These are phyloP conservation scores for Leccinum subgranulosum DNA, from an alignment of 768 basidiomycete genomes.

Conservation along the genomic window DNA sequence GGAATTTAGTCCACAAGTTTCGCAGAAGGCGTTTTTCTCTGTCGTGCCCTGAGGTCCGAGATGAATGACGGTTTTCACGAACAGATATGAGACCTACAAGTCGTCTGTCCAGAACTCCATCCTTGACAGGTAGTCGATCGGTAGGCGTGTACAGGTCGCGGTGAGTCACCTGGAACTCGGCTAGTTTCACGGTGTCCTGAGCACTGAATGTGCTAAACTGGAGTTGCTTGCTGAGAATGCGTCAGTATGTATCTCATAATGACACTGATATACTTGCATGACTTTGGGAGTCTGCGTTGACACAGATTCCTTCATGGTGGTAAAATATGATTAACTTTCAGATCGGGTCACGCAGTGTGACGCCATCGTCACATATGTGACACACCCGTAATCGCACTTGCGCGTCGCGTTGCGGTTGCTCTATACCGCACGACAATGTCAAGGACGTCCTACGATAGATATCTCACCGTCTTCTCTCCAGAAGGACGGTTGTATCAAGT, in stretches of 20 bases:
- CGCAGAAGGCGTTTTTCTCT: constrained; percentile 88
- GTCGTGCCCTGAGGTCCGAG: constrained; percentile 72
- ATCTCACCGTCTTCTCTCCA: constrained; percentile 95
- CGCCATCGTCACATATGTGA: constrained; percentile 24
- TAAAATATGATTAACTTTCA: not conserved
- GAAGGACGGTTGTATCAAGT: constrained; percentile 99
- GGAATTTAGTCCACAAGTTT: constrained; percentile 89
- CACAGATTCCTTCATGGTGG: constrained; percentile 72
- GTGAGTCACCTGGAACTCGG: constrained; percentile 95
- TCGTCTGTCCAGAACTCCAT: constrained; percentile 91
- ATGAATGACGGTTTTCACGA: not conserved
- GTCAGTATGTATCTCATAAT: constrained; percentile 1
- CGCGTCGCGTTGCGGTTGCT: constrained; percentile 52
- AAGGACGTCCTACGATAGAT: constrained; percentile 93
- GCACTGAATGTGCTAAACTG: constrained; percentile 94
- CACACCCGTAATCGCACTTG: constrained; percentile 41
- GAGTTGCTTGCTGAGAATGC: constrained; percentile 73
- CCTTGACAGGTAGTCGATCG: constrained; percentile 80
- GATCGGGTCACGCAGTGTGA: constrained; percentile 17
- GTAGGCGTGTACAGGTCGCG: constrained; percentile 85
- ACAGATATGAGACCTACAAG: constrained; percentile 51
- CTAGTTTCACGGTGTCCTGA: constrained; percentile 92
- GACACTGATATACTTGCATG: constrained; percentile 48
- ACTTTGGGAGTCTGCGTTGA: constrained; percentile 79
- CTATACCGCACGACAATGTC: constrained; percentile 67